phyloP scores from a whole-genome alignment of 345 rosid species.

The Angophora floribunda region DNA sequence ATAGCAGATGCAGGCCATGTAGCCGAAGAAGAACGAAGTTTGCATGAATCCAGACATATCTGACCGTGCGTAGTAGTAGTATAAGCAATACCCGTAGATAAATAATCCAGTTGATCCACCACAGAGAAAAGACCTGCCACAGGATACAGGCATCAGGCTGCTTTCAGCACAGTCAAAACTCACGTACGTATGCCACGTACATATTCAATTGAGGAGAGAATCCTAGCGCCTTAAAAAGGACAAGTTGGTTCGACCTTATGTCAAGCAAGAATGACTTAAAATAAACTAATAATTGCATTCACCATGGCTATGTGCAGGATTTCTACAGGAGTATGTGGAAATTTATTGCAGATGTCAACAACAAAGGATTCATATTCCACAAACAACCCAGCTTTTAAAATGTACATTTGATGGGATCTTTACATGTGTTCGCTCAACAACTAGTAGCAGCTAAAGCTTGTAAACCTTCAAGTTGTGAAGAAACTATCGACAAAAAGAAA shows the following conservation, averaged over 20 bases:
- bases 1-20: conserved; percentile 9
- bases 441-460: not conserved
- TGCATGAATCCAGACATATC: conserved; percentile 12
- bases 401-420: not conserved
- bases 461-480: not conserved
- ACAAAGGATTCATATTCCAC: not conserved
- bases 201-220: not conserved
- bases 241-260: not conserved
- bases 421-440: not conserved
- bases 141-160: not conserved
- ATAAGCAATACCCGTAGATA: conserved; percentile 5
- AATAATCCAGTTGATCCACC: conserved; percentile 10
- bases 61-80: conserved; percentile 8
- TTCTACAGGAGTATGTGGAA: not conserved
- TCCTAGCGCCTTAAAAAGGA: not conserved
- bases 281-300: not conserved
- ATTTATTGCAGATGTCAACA: not conserved
- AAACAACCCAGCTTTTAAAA: not conserved
- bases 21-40: conserved; percentile 7
- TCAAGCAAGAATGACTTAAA: not conserved
- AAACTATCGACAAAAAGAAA: not conserved
- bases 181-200: not conserved
- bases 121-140: conserved; percentile 6
- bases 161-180: not conserved
- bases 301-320: not conserved